A percentile compares a stretch with the other conserved stretches of the same genome.
Evolutionary conservation across 2,329 filamentous ascomycete genomes (phyloP).

Genomic region (Trichoderma atroviride): DNA sequence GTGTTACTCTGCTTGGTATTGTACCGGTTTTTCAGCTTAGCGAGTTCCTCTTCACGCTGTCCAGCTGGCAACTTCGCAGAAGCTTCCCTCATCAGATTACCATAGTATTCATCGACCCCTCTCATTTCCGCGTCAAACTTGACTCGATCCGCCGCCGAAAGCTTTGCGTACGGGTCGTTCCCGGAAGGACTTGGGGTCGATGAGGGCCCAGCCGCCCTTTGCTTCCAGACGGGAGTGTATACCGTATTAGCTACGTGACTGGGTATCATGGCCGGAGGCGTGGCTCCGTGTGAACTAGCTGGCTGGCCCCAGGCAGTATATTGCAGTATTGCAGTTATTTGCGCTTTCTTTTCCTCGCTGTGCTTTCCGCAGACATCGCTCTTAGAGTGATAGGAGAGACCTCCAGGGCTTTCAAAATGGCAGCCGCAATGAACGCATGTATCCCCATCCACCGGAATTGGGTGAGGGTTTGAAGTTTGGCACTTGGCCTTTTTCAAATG

Average conservation of each 20-base stretch:
- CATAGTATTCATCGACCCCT: slow-evolving; percentile 42
- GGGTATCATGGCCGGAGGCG: not conserved
- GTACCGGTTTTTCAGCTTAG: slow-evolving; percentile 54
- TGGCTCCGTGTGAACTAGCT: not conserved
- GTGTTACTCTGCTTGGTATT: slow-evolving; percentile 60
- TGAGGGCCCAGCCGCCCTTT: not conserved
- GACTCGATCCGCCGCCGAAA: slow-evolving; percentile 38
- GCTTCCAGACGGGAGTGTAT: not conserved
- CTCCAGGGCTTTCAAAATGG: slow-evolving; percentile 46
- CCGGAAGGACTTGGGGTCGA: slow-evolving; percentile 29
- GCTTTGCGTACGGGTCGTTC: slow-evolving; percentile 50
- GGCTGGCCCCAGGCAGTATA: not conserved
- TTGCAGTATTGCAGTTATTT: not conserved
- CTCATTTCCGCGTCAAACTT: slow-evolving; percentile 38
- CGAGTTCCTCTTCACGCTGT: slow-evolving; percentile 40
- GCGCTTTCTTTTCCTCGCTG: slow-evolving; percentile 26
- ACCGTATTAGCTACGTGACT: not conserved
- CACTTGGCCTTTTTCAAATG: slow-evolving; percentile 24
- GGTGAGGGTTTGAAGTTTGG: not conserved
- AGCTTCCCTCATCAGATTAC: slow-evolving; percentile 44
- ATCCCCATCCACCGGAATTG: slow-evolving; percentile 35
- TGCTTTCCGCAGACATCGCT: slow-evolving; percentile 52
- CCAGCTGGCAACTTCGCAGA: slow-evolving; percentile 44
- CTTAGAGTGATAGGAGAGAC: slow-evolving; percentile 49
- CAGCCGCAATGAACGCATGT: slow-evolving; percentile 51